Evolutionary conservation across 176 grass and related monocot species (phyloP), one percentile per base, ranked within the genome.

Genomic region (Triticum timopheevii): DNA sequence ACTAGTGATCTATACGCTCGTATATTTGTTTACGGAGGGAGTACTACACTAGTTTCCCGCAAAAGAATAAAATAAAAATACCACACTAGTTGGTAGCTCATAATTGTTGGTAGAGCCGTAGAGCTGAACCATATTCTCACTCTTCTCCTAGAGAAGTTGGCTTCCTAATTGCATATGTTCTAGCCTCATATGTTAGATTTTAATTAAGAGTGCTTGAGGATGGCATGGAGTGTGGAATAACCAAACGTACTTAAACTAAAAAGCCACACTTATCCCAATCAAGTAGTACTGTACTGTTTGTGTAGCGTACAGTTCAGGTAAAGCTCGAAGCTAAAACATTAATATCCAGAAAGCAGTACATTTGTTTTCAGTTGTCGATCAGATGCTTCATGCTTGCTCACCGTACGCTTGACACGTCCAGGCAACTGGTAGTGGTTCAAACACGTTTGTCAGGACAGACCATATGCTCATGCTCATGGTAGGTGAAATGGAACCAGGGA

Each of bases 381-480:
- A 34, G 61, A n/a, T 23, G 56, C 35, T 34, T 35, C 24, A 67
- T 84, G 56, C 11, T 49, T 65, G 22, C 16, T 10, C 7, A 42
- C 6, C 5, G 25, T 64, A 74, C 69, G 8, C 17, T 62, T 64
- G 22, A 63, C 50, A 76, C 59, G 61, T 36, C 45, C 56, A 15
- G 6, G 19, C 56, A 25, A n/a, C 22, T 23, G 22, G 50, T 19
- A 78, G 79, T 86, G 49, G 79, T 73, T 90, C 33, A 58, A 59
- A 90, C 84, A 83, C 66, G 74, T 67, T 90, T 83, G 15, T 83
- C 84, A 67, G 69, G 24, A 36, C 58, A 36, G 80, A 36, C 69
- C 66, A 69, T 28, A n/a, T 8, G 35, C 23, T 15, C 28, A 56
- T 65, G 65, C 79, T 79, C 84, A 83, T 31, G 84, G 84, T 90